Conservation (phyloP, 495 filamentous ascomycete species). For the Aspergillus sparsus region DNA sequence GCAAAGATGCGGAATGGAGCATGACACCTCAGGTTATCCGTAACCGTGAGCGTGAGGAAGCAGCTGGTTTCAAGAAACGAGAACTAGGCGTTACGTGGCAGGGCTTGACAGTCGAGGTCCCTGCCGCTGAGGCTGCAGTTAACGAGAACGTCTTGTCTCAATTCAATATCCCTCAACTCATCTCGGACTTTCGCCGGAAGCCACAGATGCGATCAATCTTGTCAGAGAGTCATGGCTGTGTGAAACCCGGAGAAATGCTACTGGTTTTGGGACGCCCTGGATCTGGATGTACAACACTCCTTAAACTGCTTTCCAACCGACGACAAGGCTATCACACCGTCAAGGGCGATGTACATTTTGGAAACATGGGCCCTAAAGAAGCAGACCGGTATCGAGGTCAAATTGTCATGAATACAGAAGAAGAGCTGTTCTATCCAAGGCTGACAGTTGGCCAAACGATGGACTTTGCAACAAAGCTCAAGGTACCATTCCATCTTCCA, state of each 20-base stretch:
- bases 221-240: conserved; percentile 26
- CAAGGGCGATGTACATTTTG: conserved; percentile 58
- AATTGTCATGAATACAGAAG: conserved; percentile 62
- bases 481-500: conserved; percentile 38
- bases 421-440: conserved; percentile 63
- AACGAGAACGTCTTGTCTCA: conserved; percentile 28
- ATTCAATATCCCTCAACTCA: conserved; percentile 19
- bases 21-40: conserved; percentile 18
- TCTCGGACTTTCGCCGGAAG: conserved; percentile 15
- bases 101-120: conserved; percentile 25
- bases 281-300: conserved; percentile 35
- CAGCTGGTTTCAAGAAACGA: conserved; percentile 23
- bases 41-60: conserved; percentile 15
- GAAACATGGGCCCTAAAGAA: conserved; percentile 53
- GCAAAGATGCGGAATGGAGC: conserved; percentile 16
- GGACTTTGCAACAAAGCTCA: conserved; percentile 58
- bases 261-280: conserved; percentile 38
- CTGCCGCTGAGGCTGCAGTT: conserved; percentile 23
- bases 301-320: conserved; percentile 63
- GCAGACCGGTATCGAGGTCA: conserved; percentile 61
- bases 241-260: conserved; percentile 49
- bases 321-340: conserved; percentile 56
- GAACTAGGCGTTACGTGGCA: conserved; percentile 28
- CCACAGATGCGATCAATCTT: conserved; percentile 21
- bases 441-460: conserved; percentile 67